Evolutionary conservation across 2,329 filamentous ascomycete genomes (phyloP).

Genomic region (Iodosphaeria phyllophila): DNA sequence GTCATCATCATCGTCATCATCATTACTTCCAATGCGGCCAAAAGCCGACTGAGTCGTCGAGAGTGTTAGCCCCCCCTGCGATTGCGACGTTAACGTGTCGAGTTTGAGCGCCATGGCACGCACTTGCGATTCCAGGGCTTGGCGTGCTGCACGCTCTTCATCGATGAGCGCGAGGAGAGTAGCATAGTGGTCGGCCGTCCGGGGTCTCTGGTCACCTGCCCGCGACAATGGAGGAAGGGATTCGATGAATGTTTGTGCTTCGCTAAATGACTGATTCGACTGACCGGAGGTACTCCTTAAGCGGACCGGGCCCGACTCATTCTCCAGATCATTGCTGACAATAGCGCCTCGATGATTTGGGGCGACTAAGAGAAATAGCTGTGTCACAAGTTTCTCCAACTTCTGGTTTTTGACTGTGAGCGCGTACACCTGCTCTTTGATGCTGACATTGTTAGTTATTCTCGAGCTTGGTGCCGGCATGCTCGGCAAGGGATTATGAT

Average conservation of each 20-base stretch:
- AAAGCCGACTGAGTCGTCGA: constrained; percentile 18
- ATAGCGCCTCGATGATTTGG: too few species aligned
- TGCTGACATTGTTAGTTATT: constrained; percentile 33
- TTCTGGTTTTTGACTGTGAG: constrained; percentile 32
- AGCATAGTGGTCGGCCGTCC: constrained; percentile 27
- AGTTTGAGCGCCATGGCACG: constrained; percentile 30
- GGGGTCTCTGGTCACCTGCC: constrained; percentile 13
- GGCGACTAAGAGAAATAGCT: constrained; percentile 27
- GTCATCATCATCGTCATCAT: constrained; percentile 21
- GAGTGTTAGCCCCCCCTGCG: constrained; percentile 17
- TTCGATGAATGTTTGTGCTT: constrained; percentile 24
- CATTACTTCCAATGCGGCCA: too few species aligned
- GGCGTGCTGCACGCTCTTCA: constrained; percentile 34
- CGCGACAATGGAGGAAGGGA: constrained; percentile 14
- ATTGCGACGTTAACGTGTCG: constrained; percentile 23
- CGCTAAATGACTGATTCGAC: constrained; percentile 27
- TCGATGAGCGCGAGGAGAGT: constrained; percentile 33
- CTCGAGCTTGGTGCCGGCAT: too few species aligned
- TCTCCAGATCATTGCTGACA: too few species aligned
- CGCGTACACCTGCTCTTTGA: constrained; percentile 31
- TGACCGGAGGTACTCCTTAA: constrained; percentile 18
- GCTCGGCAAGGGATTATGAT: constrained; percentile 29
- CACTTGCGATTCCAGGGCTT: constrained; percentile 36
- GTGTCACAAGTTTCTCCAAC: constrained; percentile 31
- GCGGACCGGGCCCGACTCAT: too few species aligned